Evolutionary conservation across 2,329 filamentous ascomycete species (phyloP), one percentile per base, ranked within the genome.

Genomic region (Penicillium palitans): DNA sequence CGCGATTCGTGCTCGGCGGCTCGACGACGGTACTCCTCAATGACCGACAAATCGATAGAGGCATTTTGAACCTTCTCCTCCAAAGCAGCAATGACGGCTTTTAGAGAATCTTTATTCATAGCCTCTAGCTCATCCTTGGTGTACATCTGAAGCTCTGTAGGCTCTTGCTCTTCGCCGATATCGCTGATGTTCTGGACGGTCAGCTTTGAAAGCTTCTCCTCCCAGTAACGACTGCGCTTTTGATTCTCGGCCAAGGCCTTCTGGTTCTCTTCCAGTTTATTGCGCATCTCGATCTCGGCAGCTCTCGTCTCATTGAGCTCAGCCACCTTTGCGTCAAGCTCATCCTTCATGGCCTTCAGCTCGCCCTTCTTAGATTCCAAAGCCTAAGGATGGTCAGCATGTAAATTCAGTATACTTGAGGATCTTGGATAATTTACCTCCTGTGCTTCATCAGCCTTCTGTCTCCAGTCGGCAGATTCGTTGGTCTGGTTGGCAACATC

Each of bases 281-380:
- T 98, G 62, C 90, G 90, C 92, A 98, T 97, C 76, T 99, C 95
- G 61, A 99, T 97, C 75, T 99, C 95, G 3, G 89, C 81, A 0
- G 91, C 93, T 10, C 93, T 86, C 0, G 90, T 96, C 70, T 91
- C 89, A 70, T 98, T 97, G 57, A 98, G 83, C 72, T 96, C 91
- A 0, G 87, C 79, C 2, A 86, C 89, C 80, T 93, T 96, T 67
- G 90, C 87, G 65, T 99, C 93, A 12, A 98, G 83, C 68, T 96
- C 90, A 4, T 84, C 80, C 78, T 98, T 99, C 56, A 98, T 76
- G 10, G 84, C 80, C 47, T 87, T 83, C 3, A 99, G 83, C 72
- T 95, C 90, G 65, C 89, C 85, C 75, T 91, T 96, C 79, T 91
- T 96, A 33, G 84, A 81, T 25, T 87, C 84, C 9, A 98, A 82